Conservation (phyloP, 148 eudicot genomes). For the Vaccinium vitisidaea region DNA sequence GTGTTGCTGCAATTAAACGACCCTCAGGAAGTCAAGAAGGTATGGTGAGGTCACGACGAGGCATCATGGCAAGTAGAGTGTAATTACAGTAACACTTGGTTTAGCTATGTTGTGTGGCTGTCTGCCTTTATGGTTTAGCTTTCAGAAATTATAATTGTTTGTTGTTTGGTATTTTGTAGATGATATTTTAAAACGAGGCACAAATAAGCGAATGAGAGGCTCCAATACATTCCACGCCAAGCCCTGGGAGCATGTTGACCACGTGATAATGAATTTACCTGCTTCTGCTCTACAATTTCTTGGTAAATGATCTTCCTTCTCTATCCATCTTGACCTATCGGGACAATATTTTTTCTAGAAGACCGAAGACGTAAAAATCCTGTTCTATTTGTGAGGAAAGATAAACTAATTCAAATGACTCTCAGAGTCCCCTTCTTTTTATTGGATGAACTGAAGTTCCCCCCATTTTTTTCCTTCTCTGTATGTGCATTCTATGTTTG, state of each 20-base stretch:
- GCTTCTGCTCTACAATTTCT: conserved; percentile 89
- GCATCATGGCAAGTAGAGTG: background rate
- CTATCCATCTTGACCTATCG: background rate
- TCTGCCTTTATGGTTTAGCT: background rate
- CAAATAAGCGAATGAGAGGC: conserved; percentile 49
- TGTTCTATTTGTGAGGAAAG: background rate
- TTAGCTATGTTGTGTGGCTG: conserved; percentile 2
- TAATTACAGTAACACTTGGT: background rate
- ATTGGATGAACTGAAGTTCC: background rate
- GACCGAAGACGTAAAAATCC: background rate
- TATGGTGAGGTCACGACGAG: conserved; percentile 22
- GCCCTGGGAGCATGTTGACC: conserved; percentile 87
- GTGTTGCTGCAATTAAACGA: conserved; percentile 47
- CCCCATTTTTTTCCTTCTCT: background rate
- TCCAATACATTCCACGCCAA: conserved; percentile 39
- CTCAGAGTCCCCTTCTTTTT: background rate
- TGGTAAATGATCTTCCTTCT: conserved; percentile 39
- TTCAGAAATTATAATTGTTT: conserved; percentile 29
- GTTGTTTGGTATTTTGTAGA: conserved; percentile 28
- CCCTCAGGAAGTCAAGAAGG: conserved; percentile 55
- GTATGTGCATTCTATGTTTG: background rate
- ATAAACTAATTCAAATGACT: background rate
- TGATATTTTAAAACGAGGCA: conserved; percentile 37
- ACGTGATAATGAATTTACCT: conserved; percentile 20
- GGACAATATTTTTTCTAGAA: background rate